Conservation (phyloP, 1,284 basidiomycete species). For the Xanthoconium separans region DNA sequence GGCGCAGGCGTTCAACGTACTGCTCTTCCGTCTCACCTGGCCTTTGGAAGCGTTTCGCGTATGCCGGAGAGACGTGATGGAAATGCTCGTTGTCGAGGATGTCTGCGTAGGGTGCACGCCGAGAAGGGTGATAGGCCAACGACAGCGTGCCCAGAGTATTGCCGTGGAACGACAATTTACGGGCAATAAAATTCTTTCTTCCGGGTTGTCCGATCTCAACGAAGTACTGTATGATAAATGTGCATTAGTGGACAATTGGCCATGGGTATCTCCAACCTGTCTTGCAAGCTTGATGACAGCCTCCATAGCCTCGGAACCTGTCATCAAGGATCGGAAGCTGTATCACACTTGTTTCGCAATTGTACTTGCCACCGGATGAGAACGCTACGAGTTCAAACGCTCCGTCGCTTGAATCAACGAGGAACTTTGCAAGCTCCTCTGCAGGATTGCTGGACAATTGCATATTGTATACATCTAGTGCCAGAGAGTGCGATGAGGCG, state of each 20-base stretch:
- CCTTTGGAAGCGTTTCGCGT: constrained; percentile 72
- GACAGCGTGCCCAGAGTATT: constrained; percentile 75
- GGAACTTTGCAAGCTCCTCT: constrained; percentile 65
- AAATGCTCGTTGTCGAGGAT: constrained; percentile 65
- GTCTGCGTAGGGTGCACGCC: constrained; percentile 64
- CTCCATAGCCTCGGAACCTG: constrained; percentile 86
- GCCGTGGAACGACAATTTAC: constrained; percentile 80
- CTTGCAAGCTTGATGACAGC: constrained; percentile 74
- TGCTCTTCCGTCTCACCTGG: constrained; percentile 70
- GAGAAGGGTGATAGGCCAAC: constrained; percentile 61
- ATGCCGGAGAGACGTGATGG: constrained; percentile 85
- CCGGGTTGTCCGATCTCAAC: constrained; percentile 66
- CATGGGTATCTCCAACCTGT: constrained; percentile 47
- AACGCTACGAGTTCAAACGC: constrained; percentile 71
- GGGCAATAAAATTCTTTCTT: constrained; percentile 77
- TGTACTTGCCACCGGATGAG: constrained; percentile 60
- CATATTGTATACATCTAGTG: constrained; percentile 77
- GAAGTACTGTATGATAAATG: constrained; percentile 51
- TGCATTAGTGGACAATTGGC: constrained; percentile 2
- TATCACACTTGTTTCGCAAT: neutral
- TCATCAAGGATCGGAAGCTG: constrained; percentile 1
- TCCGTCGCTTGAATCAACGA: constrained; percentile 65
- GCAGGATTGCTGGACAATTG: constrained; percentile 76
- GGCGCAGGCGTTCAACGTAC: constrained; percentile 71
- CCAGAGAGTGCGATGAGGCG: constrained; percentile 36